Percentiles rank a stretch among this genome's conserved stretches.
These are phyloP conservation scores for Solanum pinnatisectum DNA, from an alignment of 257 asterid species.

Conservation along the genomic window DNA sequence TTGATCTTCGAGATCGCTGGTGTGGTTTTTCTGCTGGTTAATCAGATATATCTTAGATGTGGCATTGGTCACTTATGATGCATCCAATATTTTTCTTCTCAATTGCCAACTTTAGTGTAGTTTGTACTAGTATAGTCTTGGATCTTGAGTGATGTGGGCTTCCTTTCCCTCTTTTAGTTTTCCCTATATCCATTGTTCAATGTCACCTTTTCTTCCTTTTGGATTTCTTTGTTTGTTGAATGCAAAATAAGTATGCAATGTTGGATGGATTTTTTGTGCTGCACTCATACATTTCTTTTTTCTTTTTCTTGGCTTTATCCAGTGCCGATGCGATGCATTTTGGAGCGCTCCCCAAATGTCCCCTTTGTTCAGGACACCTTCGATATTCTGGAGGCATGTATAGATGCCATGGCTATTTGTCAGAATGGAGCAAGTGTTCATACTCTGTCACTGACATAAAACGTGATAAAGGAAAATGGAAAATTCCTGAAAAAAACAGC, in stretches of 20 bases:
- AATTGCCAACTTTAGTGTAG: not conserved
- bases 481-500: conserved; percentile 66
- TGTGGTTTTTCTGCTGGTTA: conserved; percentile 14
- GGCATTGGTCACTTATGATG: not conserved
- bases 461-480: conserved; percentile 83
- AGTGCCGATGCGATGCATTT: conserved; percentile 98
- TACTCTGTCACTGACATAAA: conserved; percentile 60
- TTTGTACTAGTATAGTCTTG: not conserved
- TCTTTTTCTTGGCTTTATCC: conserved; percentile 5
- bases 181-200: not conserved
- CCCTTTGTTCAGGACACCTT: conserved; percentile 72
- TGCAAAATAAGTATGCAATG: not conserved
- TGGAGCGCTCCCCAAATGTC: conserved; percentile 76
- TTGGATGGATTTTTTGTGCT: not conserved
- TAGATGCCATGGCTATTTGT: conserved; percentile 66
- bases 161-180: not conserved
- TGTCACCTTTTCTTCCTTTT: not conserved
- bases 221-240: not conserved
- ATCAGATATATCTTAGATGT: not conserved
- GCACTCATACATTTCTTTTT: not conserved
- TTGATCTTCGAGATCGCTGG: conserved; percentile 82
- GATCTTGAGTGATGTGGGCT: not conserved
- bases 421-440: conserved; percentile 92
- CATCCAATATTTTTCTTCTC: not conserved
- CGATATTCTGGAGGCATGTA: conserved; percentile 73